These are phyloP conservation scores for Waltergamsia citrina DNA, from an alignment of 2,329 filamentous ascomycete species.

Conservation along the genomic window DNA sequence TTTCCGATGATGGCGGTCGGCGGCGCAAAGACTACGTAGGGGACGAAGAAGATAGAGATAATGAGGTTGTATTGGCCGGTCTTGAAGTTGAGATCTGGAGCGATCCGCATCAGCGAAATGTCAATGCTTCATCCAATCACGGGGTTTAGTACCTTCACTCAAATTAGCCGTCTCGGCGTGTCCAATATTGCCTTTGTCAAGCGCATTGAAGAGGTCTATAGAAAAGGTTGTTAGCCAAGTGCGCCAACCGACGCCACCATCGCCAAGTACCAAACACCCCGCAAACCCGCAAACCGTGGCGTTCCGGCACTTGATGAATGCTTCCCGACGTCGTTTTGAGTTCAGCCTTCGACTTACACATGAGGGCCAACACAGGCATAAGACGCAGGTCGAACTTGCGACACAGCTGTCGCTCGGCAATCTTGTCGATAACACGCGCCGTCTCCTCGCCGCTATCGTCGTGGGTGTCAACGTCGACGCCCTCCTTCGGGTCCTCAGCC, in stretches of 20 bases:
- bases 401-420: constrained; percentile 38
- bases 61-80: constrained; percentile 60
- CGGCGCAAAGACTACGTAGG: constrained; percentile 63
- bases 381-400: constrained; percentile 46
- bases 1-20: constrained; percentile 53
- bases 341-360: constrained; percentile 26
- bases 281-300: too few species aligned
- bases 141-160: constrained; percentile 23
- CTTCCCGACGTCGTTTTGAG: constrained; percentile 2
- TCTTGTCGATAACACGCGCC: constrained; percentile 22
- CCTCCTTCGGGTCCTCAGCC: constrained; percentile 1
- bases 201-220: constrained; percentile 34
- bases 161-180: constrained; percentile 48
- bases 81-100: constrained; percentile 41
- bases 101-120: constrained; percentile 9
- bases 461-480: constrained; percentile 1
- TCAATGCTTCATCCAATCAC: not conserved
- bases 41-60: constrained; percentile 65
- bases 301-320: too few species aligned
- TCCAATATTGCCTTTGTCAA: constrained; percentile 32
- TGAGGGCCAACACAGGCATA: constrained; percentile 42
- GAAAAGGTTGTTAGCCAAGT: too few species aligned
- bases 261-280: too few species aligned
- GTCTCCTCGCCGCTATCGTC: constrained; percentile 9
- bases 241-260: too few species aligned